Percentiles rank a stretch among this genome's conserved stretches.
Evolutionary conservation across 768 basidiomycete genomes (phyloP).

Genomic region (Paxillus rubicundulus): DNA sequence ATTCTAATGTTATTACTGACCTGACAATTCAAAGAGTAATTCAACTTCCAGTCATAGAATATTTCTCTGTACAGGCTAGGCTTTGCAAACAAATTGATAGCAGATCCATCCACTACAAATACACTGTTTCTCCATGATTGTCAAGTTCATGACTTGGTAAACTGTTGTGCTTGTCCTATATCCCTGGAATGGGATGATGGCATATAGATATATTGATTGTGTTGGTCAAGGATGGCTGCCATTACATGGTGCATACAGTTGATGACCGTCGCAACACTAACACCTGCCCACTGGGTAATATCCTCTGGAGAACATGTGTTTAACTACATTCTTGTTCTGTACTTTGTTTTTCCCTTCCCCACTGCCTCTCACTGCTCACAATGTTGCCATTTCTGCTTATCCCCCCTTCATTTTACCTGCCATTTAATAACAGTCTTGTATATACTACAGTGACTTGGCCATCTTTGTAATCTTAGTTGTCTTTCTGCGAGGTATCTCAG

Average conservation of each 20-base stretch:
- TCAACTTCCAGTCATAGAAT: conserved; percentile 15
- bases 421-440: too few species aligned
- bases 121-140: conserved; percentile 34
- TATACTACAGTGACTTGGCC: too few species aligned
- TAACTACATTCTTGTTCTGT: too few species aligned
- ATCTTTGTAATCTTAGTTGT: too few species aligned
- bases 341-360: too few species aligned
- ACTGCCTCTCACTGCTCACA: too few species aligned
- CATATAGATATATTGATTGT: not conserved
- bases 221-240: not conserved
- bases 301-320: conserved; percentile 12
- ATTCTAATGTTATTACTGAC: not conserved
- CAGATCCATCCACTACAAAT: conserved; percentile 39
- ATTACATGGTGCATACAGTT: conserved; percentile 6
- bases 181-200: not conserved
- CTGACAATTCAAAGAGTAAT: conserved; percentile 18
- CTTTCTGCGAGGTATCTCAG: too few species aligned
- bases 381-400: too few species aligned
- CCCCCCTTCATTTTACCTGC: too few species aligned
- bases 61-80: not conserved
- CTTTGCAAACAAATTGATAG: conserved; percentile 12
- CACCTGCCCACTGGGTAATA: conserved; percentile 8
- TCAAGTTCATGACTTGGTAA: not conserved
- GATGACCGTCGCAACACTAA: not conserved
- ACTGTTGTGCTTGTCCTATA: not conserved